Evolutionary conservation across 495 filamentous ascomycete genomes (phyloP), one percentile per base, ranked within the genome.

Genomic region (Aspergillus hancockii): DNA sequence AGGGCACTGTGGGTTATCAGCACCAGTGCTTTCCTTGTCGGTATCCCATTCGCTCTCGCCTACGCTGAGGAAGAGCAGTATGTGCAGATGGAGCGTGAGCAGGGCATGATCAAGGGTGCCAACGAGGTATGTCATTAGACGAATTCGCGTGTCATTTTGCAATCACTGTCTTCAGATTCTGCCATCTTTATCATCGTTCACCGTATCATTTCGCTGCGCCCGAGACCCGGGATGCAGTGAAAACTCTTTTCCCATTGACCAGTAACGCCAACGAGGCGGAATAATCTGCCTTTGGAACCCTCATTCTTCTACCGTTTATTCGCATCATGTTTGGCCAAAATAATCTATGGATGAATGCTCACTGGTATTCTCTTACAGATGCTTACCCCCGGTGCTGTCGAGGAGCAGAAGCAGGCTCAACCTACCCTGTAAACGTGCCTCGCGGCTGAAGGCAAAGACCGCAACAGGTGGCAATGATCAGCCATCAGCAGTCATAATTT

Each of bases 61-160:
- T 91, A 90, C 75, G 85, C 88, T 53, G 95, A 99, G 80, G 94
- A 99, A 76, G 92, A 97, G 81, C 88, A 95, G 80, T 83, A 94
- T 69, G 79, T 90, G 59, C 93, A 97, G 82, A 92, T 94, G 91
- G 94, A 98, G 84, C 87, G 90, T 75, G 93, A 97, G 81, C 89
- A 93, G 87, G 86, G 88, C 74, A 93, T 96, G 90, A 93, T 96
- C 83, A 85, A 90, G 82, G 84, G 86, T 72, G 90, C 82, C 57
- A 85, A 85, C 67, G 84, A 88, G 77, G 85, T 87, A 73, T 66
- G 83, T 80, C 56, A 60, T 28, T 22, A 34, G 19, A 16, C 30
- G 13, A 40, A 52, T 32, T 45, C 21, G 46, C 30, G 12, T 54
- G 0, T 9, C 30, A 7, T 40, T 59, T 13, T 47, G 53, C 46